Conservation (phyloP, 176 grass and related monocot genomes). For the Luzula sylvatica region DNA sequence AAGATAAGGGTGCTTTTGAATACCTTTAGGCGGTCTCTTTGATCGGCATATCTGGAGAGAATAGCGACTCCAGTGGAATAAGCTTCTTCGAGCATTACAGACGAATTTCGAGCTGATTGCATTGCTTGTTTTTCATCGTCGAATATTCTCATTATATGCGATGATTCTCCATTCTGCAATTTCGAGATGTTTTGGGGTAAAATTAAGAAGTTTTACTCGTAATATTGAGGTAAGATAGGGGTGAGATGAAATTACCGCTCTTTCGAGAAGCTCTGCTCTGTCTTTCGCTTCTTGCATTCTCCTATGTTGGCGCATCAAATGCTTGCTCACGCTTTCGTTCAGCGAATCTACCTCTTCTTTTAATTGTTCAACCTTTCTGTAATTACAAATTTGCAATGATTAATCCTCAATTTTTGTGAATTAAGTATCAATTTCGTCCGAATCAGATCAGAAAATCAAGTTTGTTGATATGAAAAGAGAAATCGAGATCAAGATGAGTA, state of each 20-base stretch:
- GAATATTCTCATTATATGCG: slow-evolving; percentile 77
- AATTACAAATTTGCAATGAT: slow-evolving; percentile 1
- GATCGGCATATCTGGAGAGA: slow-evolving; percentile 80
- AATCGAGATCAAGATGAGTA: slow-evolving; percentile 13
- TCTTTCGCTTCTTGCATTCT: slow-evolving; percentile 74
- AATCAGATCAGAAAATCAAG: not conserved
- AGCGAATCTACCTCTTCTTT: slow-evolving; percentile 81
- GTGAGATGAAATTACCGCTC: slow-evolving; percentile 50
- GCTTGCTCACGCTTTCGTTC: slow-evolving; percentile 58
- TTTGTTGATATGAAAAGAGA: not conserved
- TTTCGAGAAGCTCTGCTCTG: slow-evolving; percentile 69
- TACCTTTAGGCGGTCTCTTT: slow-evolving; percentile 93
- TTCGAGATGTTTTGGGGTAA: not conserved
- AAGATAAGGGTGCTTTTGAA: too few species aligned
- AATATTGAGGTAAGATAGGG: too few species aligned
- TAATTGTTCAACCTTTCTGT: slow-evolving; percentile 90
- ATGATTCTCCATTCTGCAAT: slow-evolving; percentile 82
- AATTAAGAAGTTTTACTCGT: too few species aligned
- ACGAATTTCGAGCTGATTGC: slow-evolving; percentile 78
- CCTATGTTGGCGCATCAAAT: slow-evolving; percentile 66
- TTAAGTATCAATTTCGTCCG: not conserved
- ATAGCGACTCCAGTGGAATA: slow-evolving; percentile 68
- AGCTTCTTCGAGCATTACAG: slow-evolving; percentile 76
- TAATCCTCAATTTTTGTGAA: not conserved
- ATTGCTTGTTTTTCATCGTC: slow-evolving; percentile 82